Evolutionary conservation across 768 basidiomycete genomes (phyloP).

Genomic region (Cantharellus anzutake): DNA sequence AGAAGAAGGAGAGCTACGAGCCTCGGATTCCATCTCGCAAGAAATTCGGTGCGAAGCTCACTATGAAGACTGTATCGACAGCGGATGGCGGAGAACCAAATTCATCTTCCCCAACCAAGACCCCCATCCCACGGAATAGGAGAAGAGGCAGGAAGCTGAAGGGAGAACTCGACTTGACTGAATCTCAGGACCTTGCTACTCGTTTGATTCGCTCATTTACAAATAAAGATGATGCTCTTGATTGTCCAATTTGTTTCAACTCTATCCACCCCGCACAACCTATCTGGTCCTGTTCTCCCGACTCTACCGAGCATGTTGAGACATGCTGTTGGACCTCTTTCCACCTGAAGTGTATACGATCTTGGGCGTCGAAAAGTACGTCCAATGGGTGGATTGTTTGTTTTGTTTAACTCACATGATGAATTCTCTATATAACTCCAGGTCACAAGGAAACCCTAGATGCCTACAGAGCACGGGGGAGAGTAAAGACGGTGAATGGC

Average conservation of each 20-base stretch:
- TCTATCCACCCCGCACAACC: constrained; percentile 57
- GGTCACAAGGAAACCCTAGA: constrained; percentile 45
- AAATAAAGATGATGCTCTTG: constrained; percentile 39
- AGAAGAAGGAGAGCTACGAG: too few relatives aligned
- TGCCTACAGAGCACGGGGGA: constrained; percentile 42
- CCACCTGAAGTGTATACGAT: constrained; percentile 73
- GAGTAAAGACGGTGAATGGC: constrained; percentile 58
- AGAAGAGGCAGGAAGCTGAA: too few relatives aligned
- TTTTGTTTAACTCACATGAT: constrained; percentile 4
- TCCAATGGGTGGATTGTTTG: constrained; percentile 4
- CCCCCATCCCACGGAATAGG: too few relatives aligned
- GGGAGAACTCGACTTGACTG: too few relatives aligned
- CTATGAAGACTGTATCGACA: too few relatives aligned
- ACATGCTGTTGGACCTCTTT: constrained; percentile 83
- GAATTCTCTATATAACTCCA: not conserved
- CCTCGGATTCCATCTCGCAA: too few relatives aligned
- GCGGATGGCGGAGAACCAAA: too few relatives aligned
- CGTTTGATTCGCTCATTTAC: constrained; percentile 42
- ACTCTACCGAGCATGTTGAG: constrained; percentile 24
- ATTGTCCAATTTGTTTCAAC: constrained; percentile 55
- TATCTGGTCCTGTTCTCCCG: constrained; percentile 65
- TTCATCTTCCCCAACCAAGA: too few relatives aligned
- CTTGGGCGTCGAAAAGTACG: constrained; percentile 66
- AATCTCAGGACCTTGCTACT: constrained; percentile 52
- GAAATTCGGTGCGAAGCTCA: too few relatives aligned